A percentile compares a stretch with the other conserved stretches of the same genome.
Evolutionary conservation across 2,329 filamentous ascomycete genomes (phyloP).

Genomic region (Bisporella sp.): DNA sequence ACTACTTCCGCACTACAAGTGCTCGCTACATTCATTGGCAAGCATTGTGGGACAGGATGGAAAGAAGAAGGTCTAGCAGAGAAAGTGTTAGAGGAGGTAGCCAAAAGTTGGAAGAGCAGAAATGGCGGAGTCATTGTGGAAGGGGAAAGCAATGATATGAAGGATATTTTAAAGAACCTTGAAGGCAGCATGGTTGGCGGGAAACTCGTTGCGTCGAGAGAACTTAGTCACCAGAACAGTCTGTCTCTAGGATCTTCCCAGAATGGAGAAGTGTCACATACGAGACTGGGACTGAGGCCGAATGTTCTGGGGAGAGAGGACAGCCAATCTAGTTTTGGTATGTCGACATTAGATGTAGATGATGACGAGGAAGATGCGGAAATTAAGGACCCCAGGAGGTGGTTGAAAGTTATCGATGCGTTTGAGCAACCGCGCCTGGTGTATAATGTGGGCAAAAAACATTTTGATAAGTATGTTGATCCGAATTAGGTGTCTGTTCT

Average conservation of each 20-base stretch:
- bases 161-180: conserved; percentile 73
- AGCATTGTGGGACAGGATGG: conserved; percentile 94
- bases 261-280: conserved; percentile 45
- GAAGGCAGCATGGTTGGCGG: conserved; percentile 90
- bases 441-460: conserved; percentile 77
- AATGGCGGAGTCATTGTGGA: conserved; percentile 90
- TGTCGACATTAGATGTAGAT: conserved; percentile 45
- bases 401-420: conserved; percentile 77
- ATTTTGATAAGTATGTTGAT: conserved; percentile 69
- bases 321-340: conserved; percentile 59
- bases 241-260: conserved; percentile 51
- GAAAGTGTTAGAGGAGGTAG: conserved; percentile 84
- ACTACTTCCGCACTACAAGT: conserved; percentile 80
- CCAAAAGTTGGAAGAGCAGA: conserved; percentile 83
- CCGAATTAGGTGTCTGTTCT: too few relatives aligned
- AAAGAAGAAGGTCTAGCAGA: conserved; percentile 91
- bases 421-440: conserved; percentile 76
- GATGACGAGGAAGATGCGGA: conserved; percentile 47
- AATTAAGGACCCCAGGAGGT: conserved; percentile 64
- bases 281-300: conserved; percentile 47
- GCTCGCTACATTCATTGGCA: conserved; percentile 82
- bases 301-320: conserved; percentile 46
- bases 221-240: conserved; percentile 56
- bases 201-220: conserved; percentile 48
- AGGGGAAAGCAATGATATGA: conserved; percentile 67